Base-by-base conservation (phyloP, 306 rosid species). In the Corylus avellana region DNA sequence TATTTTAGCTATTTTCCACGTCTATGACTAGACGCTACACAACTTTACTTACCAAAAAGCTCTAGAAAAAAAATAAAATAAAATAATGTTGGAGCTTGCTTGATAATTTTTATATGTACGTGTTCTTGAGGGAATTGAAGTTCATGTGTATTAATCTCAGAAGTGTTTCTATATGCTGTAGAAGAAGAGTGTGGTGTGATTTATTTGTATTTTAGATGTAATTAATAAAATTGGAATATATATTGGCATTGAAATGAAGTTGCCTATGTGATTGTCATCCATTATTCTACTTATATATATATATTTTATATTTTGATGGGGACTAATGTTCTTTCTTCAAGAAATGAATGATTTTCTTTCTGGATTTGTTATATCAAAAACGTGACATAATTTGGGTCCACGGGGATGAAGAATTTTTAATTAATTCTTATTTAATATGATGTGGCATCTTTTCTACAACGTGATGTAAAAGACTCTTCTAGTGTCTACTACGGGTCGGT, bases 101-200 rank as follows among this genome's bases (percentile, higher is more conserved):
- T 57, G 2, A 18, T 20, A 57, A 18, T 20, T 57, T 17, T 3
- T 57, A n/a, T 22, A 58, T 17, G 64, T 48, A 39, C 3, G 44
- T 39, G 44, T 39, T 39, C 6, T 39, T 39, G 44, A 39, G 44
- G 6, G 44, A 39, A 22, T 22, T 22, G 25, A 22, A 39, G 44
- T 39, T 39, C 46, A 42, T 42, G 46, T 42, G 46, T 6, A 42
- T 42, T 39, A 39, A 5, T 42, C 46, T 42, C 46, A 5, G 46
- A 42, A 42, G 46, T 42, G 46, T 42, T 42, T 39, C 61, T 48
- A 62, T 37, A 39, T 58, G 76, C 13, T 22, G 29, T 51, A 5
- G 44, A 70, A 76, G 67, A 47, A 76, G 67, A 47, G 80, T 71
- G 70, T 27, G 29, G 77, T 37, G 57, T 55, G 74, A 44, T 73